A percentile compares a stretch with the other conserved stretches of the same genome.
Evolutionary conservation across 1,284 basidiomycete genomes (phyloP).

Genomic region (Pterula multifida): DNA sequence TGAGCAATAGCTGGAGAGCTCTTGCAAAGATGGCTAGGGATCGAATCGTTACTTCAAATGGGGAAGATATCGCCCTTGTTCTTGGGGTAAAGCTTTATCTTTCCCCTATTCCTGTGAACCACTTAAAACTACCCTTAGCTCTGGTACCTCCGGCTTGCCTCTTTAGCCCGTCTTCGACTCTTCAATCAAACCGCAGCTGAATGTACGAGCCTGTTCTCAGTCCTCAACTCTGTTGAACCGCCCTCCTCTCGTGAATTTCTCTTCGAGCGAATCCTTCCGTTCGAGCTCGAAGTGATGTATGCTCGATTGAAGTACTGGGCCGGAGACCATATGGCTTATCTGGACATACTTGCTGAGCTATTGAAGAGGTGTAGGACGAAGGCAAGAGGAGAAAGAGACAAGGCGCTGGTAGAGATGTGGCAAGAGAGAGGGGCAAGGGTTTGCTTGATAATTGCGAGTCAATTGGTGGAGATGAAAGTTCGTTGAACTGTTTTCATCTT

Average conservation of each 20-base stretch:
- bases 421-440: constrained; percentile 61
- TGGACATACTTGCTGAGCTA: constrained; percentile 68
- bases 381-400: constrained; percentile 17
- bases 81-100: constrained; percentile 41
- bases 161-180: constrained; percentile 64
- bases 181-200: constrained; percentile 74
- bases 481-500: constrained; percentile 6
- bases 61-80: constrained; percentile 50
- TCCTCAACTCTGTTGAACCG: constrained; percentile 47
- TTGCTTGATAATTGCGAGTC: constrained; percentile 58
- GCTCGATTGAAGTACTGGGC: constrained; percentile 63
- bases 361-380: constrained; percentile 64
- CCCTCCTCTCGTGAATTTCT: constrained; percentile 34
- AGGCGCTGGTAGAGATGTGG: constrained; percentile 49
- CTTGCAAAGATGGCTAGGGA: constrained; percentile 70
- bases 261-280: constrained; percentile 54
- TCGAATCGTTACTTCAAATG: constrained; percentile 52
- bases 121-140: constrained; percentile 28
- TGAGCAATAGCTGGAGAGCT: constrained; percentile 76
- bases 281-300: constrained; percentile 69
- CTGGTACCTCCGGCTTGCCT: constrained; percentile 71
- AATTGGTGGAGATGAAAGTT: constrained; percentile 68
- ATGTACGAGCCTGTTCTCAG: constrained; percentile 67
- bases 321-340: constrained; percentile 61
- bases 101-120: background rate